Evolutionary conservation across 768 basidiomycete genomes (phyloP).

Genomic region (Psilocybe subaeruginosa): DNA sequence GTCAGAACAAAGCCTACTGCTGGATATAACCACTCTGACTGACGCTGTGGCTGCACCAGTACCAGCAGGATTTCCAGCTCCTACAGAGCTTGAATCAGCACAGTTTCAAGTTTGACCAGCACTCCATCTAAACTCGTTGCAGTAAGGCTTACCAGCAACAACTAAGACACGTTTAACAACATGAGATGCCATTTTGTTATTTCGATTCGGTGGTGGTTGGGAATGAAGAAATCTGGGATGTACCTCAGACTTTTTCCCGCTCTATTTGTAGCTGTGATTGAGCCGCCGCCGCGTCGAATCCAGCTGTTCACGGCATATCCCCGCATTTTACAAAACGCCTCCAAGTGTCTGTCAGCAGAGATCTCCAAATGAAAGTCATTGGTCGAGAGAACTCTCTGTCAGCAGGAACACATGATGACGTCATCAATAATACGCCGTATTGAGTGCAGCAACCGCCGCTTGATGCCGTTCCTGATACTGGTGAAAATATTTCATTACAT

Average conservation of each 20-base stretch:
- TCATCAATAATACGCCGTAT: too few species aligned
- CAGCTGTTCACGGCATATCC: not conserved
- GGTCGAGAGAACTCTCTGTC: too few species aligned
- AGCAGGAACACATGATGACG: too few species aligned
- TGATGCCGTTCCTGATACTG: too few species aligned
- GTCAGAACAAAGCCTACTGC: too few species aligned
- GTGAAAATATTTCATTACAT: too few species aligned
- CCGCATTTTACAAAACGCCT: not conserved
- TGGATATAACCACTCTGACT: slow-evolving; percentile 18
- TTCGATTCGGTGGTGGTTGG: not conserved
- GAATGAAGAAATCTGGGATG: not conserved
- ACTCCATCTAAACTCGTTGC: not conserved
- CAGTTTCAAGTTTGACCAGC: not conserved
- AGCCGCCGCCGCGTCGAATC: not conserved
- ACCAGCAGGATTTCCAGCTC: slow-evolving; percentile 49
- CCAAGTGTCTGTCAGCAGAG: not conserved
- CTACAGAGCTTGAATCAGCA: slow-evolving; percentile 20
- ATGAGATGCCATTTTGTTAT: slow-evolving; percentile 10
- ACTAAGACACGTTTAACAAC: slow-evolving; percentile 53
- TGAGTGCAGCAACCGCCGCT: too few species aligned
- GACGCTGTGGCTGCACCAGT: slow-evolving; percentile 66
- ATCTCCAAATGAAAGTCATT: not conserved
- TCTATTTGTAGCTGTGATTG: not conserved
- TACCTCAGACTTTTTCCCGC: not conserved
- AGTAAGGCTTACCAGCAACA: slow-evolving; percentile 51